A percentile compares a stretch with the other conserved stretches of the same genome.
Evolutionary conservation across 2,329 filamentous ascomycete genomes (phyloP).

Genomic region (Beauveria australis): DNA sequence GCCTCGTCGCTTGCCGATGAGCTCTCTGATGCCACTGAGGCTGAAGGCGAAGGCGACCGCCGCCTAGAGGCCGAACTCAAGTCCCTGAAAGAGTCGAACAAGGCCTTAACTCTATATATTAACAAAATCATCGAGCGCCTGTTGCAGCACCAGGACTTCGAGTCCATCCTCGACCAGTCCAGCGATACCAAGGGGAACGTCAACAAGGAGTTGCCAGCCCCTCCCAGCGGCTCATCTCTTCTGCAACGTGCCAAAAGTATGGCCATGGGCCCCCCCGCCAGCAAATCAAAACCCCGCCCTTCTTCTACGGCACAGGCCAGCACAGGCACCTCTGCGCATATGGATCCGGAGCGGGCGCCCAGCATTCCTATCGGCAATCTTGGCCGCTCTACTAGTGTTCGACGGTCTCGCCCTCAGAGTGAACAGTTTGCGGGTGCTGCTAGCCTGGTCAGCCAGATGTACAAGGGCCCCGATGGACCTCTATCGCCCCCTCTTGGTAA

Average conservation of each 20-base stretch:
- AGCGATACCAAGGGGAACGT: slow-evolving; percentile 47
- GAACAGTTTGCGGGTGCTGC: slow-evolving; percentile 55
- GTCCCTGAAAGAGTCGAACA: slow-evolving; percentile 84
- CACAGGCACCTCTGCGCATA: slow-evolving; percentile 35
- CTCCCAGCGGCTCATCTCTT: slow-evolving; percentile 44
- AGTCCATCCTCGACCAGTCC: slow-evolving; percentile 82
- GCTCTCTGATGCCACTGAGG: slow-evolving; percentile 60
- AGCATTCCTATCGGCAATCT: slow-evolving; percentile 62
- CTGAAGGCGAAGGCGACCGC: slow-evolving; percentile 53
- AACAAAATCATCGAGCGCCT: slow-evolving; percentile 98
- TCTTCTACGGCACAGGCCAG: slow-evolving; percentile 45
- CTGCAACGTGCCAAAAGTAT: slow-evolving; percentile 56
- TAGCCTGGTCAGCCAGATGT: slow-evolving; percentile 81
- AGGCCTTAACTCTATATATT: slow-evolving; percentile 93
- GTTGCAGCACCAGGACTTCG: slow-evolving; percentile 88
- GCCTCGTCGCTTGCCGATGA: slow-evolving; percentile 74
- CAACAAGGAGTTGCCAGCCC: slow-evolving; percentile 79
- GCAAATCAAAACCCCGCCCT: slow-evolving; percentile 41
- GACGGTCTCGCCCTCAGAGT: slow-evolving; percentile 50
- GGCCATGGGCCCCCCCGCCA: slow-evolving; percentile 33
- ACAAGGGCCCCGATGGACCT: slow-evolving; percentile 61
- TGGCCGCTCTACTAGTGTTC: slow-evolving; percentile 45
- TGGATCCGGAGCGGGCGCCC: slow-evolving; percentile 65
- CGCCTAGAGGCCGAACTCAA: slow-evolving; percentile 73
- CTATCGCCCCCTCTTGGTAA: slow-evolving; percentile 51